These are phyloP conservation scores for Hanseniaspora lindneri DNA, from an alignment of 805 yeast genomes.

Conservation along the genomic window DNA sequence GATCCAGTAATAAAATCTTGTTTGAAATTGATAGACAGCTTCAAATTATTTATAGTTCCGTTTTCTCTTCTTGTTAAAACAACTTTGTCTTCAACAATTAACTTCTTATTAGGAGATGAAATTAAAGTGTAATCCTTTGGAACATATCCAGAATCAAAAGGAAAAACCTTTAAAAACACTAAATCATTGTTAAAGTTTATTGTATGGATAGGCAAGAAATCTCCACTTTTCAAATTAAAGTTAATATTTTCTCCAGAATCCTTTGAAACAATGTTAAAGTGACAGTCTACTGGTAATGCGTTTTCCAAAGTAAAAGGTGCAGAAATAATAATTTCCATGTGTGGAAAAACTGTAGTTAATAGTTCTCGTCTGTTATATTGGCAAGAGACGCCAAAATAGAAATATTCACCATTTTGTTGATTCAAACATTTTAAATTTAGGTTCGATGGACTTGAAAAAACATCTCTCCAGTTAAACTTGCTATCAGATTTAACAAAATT, in stretches of 20 bases:
- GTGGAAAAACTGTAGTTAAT: slow-evolving; percentile 66
- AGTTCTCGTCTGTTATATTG: slow-evolving; percentile 55
- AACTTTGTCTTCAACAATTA: slow-evolving; percentile 41
- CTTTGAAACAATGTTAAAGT: slow-evolving; percentile 66
- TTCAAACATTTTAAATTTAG: slow-evolving; percentile 47
- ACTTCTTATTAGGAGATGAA: slow-evolving; percentile 28
- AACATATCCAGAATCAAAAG: slow-evolving; percentile 38
- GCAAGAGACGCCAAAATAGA: slow-evolving; percentile 65
- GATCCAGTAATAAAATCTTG: slow-evolving; percentile 40
- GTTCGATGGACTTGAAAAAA: slow-evolving; percentile 28
- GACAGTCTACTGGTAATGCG: slow-evolving; percentile 67
- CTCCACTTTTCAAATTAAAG: slow-evolving; percentile 51
- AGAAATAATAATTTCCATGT: slow-evolving; percentile 59
- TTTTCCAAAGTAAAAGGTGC: slow-evolving; percentile 84
- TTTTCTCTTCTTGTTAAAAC: slow-evolving; percentile 46
- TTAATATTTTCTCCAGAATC: slow-evolving; percentile 56
- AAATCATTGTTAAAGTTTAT: slow-evolving; percentile 44
- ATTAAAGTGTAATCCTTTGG: slow-evolving; percentile 62
- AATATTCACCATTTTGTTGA: slow-evolving; percentile 34
- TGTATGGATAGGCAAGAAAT: slow-evolving; percentile 62
- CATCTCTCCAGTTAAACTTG: slow-evolving; percentile 49
- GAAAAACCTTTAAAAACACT: slow-evolving; percentile 17
- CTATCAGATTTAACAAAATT: slow-evolving; percentile 59
- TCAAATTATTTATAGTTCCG: slow-evolving; percentile 55
- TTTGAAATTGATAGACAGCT: slow-evolving; percentile 53